Evolutionary conservation across 2,329 filamentous ascomycete genomes (phyloP).

Genomic region (Pseudogymnoascus sp.): DNA sequence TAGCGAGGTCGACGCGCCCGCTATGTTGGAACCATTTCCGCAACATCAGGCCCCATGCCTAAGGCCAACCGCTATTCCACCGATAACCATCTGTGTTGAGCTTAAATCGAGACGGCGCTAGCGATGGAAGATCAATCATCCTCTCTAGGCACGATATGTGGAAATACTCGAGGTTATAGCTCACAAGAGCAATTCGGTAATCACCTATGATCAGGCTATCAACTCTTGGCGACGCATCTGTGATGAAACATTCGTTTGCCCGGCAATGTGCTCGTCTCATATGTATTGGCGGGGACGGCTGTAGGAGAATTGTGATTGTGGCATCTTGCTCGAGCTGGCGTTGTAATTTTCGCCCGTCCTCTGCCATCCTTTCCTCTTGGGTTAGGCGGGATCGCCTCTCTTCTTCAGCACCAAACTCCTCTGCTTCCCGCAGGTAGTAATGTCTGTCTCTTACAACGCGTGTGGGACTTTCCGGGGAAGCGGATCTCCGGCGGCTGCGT

Average conservation of each 20-base stretch:
- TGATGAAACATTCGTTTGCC: background rate
- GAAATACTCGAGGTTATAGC: background rate
- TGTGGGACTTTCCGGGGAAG: background rate
- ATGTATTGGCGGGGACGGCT: background rate
- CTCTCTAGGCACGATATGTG: background rate
- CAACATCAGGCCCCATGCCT: background rate
- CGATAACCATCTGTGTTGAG: too few relatives aligned
- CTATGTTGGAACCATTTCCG: background rate
- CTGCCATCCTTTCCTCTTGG: background rate
- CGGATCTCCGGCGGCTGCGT: background rate
- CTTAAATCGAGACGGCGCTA: background rate
- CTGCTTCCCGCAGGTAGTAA: background rate
- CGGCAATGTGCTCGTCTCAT: background rate
- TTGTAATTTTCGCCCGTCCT: background rate
- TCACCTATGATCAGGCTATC: background rate
- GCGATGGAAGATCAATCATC: background rate
- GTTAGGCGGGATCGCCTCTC: background rate
- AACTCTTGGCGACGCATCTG: background rate
- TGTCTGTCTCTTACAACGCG: conserved; percentile 1
- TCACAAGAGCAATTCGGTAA: background rate
- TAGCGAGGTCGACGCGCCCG: background rate
- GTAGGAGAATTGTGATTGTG: background rate
- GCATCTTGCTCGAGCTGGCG: background rate
- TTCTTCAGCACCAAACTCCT: background rate
- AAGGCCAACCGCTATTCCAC: background rate